phyloP scores from a whole-genome alignment of 106 monocot genomes.

The Apostasia ramifera region DNA sequence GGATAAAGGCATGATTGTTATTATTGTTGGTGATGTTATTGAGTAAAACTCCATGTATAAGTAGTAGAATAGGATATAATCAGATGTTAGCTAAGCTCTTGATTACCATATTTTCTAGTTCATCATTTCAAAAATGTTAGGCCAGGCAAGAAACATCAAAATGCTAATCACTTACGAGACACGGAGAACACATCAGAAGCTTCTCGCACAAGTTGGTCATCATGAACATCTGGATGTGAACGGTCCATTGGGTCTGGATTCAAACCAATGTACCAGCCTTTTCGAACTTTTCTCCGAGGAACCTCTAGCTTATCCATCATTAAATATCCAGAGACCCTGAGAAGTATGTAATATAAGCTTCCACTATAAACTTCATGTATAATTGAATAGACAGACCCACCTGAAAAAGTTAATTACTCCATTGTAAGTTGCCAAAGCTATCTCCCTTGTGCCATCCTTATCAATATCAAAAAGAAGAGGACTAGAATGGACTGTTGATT shows the following conservation, averaged over 20 bases:
- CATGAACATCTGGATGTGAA: constrained; percentile 92
- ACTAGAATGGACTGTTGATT: constrained; percentile 94
- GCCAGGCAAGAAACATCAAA: not conserved
- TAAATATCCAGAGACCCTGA: constrained; percentile 85
- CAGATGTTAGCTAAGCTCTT: no score
- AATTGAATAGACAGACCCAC: constrained; percentile 22
- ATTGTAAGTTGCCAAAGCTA: constrained; percentile 93
- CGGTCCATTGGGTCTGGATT: constrained; percentile 78
- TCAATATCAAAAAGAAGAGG: constrained; percentile 93
- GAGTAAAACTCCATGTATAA: no score
- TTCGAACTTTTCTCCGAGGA: constrained; percentile 85
- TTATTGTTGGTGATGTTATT: no score
- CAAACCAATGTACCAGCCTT: constrained; percentile 90
- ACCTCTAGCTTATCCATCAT: constrained; percentile 97
- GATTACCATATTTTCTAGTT: no score
- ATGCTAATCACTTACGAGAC: constrained; percentile 36
- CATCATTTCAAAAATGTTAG: not conserved
- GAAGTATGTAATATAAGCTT: constrained; percentile 17
- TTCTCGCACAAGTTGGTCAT: constrained; percentile 42
- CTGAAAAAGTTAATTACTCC: constrained; percentile 94
- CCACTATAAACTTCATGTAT: not conserved
- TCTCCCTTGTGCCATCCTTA: constrained; percentile 91
- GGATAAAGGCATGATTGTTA: no score
- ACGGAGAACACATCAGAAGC: constrained; percentile 27
- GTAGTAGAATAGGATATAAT: no score